Evolutionary conservation across 768 basidiomycete species (phyloP).

Genomic region (Austroboletus eburneus): DNA sequence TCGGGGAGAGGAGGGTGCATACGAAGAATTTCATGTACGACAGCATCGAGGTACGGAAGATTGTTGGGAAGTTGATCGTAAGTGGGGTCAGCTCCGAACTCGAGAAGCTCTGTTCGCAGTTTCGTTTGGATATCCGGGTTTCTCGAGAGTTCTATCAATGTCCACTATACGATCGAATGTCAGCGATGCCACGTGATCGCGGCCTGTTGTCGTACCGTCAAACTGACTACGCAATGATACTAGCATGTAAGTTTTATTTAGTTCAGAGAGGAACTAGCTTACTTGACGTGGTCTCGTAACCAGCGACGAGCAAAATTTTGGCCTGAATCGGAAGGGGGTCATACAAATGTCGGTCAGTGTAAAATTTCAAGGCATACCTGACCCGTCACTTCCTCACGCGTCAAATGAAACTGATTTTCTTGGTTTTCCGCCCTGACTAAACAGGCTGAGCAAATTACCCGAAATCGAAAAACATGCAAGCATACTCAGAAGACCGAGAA

Average conservation of each 20-base stretch:
- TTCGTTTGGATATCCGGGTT: no score
- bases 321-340: constrained; percentile 13
- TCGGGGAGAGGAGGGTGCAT: no score
- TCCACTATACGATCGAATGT: not conserved
- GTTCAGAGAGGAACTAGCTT: not conserved
- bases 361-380: constrained; percentile 19
- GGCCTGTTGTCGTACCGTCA: not conserved
- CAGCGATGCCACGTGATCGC: not conserved
- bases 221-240: not conserved
- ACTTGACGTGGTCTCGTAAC: constrained; percentile 41
- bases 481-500: constrained; percentile 37
- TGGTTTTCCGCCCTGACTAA: constrained; percentile 37
- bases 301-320: constrained; percentile 37
- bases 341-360: not conserved
- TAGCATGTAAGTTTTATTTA: not conserved
- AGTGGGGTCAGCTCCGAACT: no score
- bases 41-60: no score
- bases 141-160: not conserved
- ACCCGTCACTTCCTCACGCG: constrained; percentile 38
- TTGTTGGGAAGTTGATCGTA: no score
- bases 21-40: no score
- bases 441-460: not conserved
- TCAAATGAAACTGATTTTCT: constrained; percentile 28
- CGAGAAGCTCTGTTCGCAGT: no score
- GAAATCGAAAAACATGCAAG: not conserved